Conservation (phyloP, 345 rosid species). For the Sapria himalayana region DNA sequence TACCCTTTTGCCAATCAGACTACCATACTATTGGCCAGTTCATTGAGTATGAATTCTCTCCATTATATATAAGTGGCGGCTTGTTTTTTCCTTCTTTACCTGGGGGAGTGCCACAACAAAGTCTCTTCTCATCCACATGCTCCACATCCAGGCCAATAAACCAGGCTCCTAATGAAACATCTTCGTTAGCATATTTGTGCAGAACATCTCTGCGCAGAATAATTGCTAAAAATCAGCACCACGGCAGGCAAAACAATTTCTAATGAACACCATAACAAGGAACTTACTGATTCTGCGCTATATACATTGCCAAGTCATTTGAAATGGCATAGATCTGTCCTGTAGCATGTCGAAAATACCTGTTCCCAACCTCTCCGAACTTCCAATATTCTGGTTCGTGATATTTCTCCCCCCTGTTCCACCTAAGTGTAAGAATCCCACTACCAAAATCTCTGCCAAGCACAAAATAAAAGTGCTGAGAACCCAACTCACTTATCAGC, state of each 20-base stretch:
- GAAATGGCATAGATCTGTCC: constrained; percentile 87
- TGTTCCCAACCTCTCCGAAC: constrained; percentile 59
- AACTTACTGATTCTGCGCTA: constrained; percentile 50
- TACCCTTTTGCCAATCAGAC: too few species aligned
- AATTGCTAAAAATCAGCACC: constrained; percentile 1
- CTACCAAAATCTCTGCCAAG: background rate
- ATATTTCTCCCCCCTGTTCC: constrained; percentile 54
- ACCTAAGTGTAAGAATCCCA: constrained; percentile 2
- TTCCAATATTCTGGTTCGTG: constrained; percentile 88
- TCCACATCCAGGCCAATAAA: constrained; percentile 39
- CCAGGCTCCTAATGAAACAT: constrained; percentile 45
- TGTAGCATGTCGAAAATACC: constrained; percentile 71
- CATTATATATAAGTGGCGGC: too few species aligned
- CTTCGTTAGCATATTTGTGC: constrained; percentile 47
- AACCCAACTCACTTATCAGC: constrained; percentile 34
- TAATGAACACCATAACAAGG: background rate
- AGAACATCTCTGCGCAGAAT: constrained; percentile 26
- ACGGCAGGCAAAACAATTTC: background rate
- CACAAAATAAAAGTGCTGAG: background rate
- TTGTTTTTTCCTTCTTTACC: too few species aligned
- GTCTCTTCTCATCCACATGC: constrained; percentile 30
- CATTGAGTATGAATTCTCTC: too few species aligned
- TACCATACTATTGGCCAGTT: too few species aligned
- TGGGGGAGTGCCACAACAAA: constrained; percentile 64
- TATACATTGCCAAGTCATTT: constrained; percentile 59